Percentiles rank a stretch among this genome's conserved stretches.
phyloP scores from a whole-genome alignment of 441 rosid species.

The Geranium incanum region DNA sequence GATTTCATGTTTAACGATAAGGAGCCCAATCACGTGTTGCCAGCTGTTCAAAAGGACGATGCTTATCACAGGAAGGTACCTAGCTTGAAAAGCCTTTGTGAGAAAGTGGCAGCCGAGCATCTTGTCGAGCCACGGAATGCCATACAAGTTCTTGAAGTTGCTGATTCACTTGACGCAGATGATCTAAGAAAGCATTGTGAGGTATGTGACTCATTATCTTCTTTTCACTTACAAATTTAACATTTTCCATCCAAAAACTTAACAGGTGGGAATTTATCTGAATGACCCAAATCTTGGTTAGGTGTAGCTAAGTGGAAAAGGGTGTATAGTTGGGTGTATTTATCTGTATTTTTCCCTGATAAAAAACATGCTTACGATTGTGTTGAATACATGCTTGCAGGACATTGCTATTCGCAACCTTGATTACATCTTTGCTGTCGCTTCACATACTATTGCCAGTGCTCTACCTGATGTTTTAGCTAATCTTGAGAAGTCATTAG shows the following conservation, averaged over 20 bases:
- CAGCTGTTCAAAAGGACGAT: conserved; percentile 28
- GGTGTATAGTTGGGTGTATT: neutral
- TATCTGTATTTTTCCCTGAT: neutral
- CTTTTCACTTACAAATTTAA: neutral
- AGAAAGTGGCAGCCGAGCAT: conserved; percentile 81
- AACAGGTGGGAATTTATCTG: no score
- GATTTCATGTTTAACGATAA: conserved; percentile 49
- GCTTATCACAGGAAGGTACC: conserved; percentile 36
- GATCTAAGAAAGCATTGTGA: conserved; percentile 82
- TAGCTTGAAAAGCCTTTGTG: conserved; percentile 75
- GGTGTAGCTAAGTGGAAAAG: no score
- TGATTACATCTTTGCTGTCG: conserved; percentile 66
- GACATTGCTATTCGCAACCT: conserved; percentile 79
- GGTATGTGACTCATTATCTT: conserved; percentile 34
- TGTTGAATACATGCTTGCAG: conserved; percentile 37
- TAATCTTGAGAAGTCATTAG: conserved; percentile 69
- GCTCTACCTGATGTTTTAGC: conserved; percentile 72
- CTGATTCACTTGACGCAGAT: conserved; percentile 88
- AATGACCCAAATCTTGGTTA: no score
- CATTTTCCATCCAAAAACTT: no score
- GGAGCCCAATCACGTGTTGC: conserved; percentile 32
- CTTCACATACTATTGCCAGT: conserved; percentile 63
- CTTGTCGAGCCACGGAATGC: conserved; percentile 88
- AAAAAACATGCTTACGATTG: neutral
- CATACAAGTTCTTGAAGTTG: conserved; percentile 84